Base-by-base conservation (phyloP, 1,139 yeast genomes). In the Suzukiozyma palmioleophila region DNA sequence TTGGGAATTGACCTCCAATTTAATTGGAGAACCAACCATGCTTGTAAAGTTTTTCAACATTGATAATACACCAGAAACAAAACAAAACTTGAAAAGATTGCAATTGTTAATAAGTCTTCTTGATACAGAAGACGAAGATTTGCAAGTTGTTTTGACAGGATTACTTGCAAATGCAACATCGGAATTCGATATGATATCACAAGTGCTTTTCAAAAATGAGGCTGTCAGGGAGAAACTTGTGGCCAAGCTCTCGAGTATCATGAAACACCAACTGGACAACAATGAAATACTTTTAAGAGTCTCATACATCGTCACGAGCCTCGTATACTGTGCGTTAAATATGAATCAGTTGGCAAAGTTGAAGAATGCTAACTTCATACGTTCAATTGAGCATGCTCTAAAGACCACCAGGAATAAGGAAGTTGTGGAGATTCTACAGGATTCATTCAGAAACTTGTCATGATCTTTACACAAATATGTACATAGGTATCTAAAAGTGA, bases 41-140 rank as follows among this genome's bases (percentile, higher is more conserved):
- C 54, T 73, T 31, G 75, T 69, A 3, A 73, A 73, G 48, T 73
- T 77, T 45, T 78, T 77, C 57, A 73, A 77, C 45, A 49, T 69
- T 40, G 69, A 60, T 2, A 53, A 52, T 15, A 25, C 13, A 2
- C 47, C 57, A 2, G 51, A 53, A 7, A 50, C 55, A 13, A 36
- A 45, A 10, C 62, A 52, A 12, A 53, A 65, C 26, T 34, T 44
- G 32, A 59, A 59, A 33, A 54, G 78, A 45, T 63, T 74, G 36
- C 52, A 56, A 3, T 49, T 70, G 1, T 48, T 73, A 36, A 53
- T 74, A 3, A 69, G 64, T 35, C 45, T 76, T 44, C 56, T 75
- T 33, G 63, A 72, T 39, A 63, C 77, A 26, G 48, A 53, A 1
- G 66, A 72, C 43, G 48, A 50, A 3, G 44, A 51, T 2, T 55